Evolutionary conservation across 306 rosid species (phyloP).

Genomic region (Prunus padus): DNA sequence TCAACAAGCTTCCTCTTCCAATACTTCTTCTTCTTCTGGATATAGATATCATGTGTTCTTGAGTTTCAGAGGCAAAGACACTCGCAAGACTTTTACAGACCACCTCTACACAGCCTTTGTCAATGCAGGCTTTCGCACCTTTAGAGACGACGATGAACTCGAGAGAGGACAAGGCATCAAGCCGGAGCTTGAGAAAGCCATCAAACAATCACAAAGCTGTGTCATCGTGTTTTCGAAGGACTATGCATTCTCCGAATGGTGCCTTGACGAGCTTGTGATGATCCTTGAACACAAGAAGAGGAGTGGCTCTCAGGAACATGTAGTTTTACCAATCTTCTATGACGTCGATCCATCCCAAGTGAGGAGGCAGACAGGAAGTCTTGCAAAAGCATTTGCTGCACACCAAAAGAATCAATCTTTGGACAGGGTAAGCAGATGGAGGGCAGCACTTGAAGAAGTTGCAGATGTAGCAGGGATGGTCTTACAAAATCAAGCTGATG

Average conservation of each 20-base stretch:
- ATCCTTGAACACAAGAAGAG: background rate
- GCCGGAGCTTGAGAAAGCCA: background rate
- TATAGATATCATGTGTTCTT: background rate
- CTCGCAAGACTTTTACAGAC: background rate
- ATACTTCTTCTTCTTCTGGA: background rate
- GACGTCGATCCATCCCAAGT: background rate
- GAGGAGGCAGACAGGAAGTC: background rate
- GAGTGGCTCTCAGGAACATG: background rate
- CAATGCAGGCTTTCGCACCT: background rate
- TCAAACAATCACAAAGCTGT: background rate
- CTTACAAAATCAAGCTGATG: background rate
- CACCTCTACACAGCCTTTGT: background rate
- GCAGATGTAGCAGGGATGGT: slow-evolving; percentile 5
- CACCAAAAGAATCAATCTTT: background rate
- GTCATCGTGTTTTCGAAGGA: slow-evolving; percentile 3
- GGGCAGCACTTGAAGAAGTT: background rate
- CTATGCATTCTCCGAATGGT: background rate
- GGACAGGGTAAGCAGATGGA: background rate
- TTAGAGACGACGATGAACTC: background rate
- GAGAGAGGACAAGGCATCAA: background rate
- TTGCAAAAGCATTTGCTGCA: background rate
- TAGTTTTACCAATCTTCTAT: background rate
- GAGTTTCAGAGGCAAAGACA: slow-evolving; percentile 14
- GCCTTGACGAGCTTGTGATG: slow-evolving; percentile 13
- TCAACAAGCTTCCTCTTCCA: background rate